These are phyloP conservation scores for Erodium texanum DNA, from an alignment of 441 rosid genomes.

Conservation along the genomic window DNA sequence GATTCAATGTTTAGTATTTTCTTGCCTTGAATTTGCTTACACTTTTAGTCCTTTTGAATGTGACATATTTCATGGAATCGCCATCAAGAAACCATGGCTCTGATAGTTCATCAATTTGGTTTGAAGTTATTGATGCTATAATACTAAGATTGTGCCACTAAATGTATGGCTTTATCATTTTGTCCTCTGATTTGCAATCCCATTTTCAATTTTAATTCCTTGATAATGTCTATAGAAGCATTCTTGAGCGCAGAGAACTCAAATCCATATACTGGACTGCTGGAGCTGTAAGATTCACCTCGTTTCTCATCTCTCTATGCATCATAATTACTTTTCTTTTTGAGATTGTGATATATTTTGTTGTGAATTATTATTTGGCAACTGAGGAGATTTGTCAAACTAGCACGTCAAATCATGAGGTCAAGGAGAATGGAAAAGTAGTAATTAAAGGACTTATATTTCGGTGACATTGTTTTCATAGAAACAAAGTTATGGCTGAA, in stretches of 20 bases:
- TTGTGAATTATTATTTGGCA: no score
- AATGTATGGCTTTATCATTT: not conserved
- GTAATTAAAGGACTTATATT: no score
- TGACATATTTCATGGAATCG: not conserved
- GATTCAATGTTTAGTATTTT: not conserved
- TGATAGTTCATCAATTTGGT: not conserved
- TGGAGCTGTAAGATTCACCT: constrained; percentile 44
- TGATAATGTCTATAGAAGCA: constrained; percentile 45
- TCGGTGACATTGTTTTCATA: no score
- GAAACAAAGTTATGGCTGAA: no score
- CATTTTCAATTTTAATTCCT: constrained; percentile 23
- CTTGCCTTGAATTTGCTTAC: no score
- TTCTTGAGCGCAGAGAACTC: constrained; percentile 63
- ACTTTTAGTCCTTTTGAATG: not conserved
- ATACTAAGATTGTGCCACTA: not conserved
- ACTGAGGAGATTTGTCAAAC: no score
- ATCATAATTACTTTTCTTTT: no score
- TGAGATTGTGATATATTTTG: no score
- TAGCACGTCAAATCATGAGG: no score
- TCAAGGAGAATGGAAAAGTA: no score
- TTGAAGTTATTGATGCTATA: not conserved
- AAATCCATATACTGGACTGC: constrained; percentile 71
- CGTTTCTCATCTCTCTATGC: not conserved
- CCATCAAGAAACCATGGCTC: not conserved
- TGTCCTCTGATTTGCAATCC: not conserved